These are phyloP conservation scores for Alternaria novae-zelandiae DNA, from an alignment of 2,329 filamentous ascomycete genomes.

Conservation along the genomic window DNA sequence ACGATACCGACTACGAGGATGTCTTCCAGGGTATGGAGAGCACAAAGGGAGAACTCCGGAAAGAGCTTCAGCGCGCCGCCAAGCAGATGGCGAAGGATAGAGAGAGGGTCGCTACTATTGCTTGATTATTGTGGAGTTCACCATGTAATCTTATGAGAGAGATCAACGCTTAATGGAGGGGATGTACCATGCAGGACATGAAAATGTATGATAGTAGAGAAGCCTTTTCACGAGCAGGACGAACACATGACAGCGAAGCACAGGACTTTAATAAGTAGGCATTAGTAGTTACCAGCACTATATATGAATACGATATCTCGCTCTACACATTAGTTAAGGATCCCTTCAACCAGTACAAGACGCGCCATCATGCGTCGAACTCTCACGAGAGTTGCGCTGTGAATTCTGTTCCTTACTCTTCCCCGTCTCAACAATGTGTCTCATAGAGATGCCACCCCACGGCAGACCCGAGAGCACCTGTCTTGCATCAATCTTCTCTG, in stretches of 20 bases:
- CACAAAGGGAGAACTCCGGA: slow-evolving; percentile 29
- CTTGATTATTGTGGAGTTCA: not conserved
- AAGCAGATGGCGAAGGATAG: slow-evolving; percentile 16
- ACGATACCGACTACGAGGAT: slow-evolving; percentile 46
- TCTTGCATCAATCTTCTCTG: slow-evolving; percentile 60
- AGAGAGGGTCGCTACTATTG: slow-evolving; percentile 1
- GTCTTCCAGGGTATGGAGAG: slow-evolving; percentile 27
- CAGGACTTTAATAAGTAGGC: not conserved
- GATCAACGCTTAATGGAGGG: not conserved
- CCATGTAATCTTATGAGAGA: not conserved
- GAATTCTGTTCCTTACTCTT: slow-evolving; percentile 54
- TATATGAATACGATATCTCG: not conserved
- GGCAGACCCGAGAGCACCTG: slow-evolving; percentile 69
- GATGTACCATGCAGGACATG: not conserved
- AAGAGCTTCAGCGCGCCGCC: slow-evolving; percentile 21
- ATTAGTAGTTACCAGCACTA: not conserved
- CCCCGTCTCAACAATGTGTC: slow-evolving; percentile 55
- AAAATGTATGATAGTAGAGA: not conserved
- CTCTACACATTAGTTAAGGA: not conserved
- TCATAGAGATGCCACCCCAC: slow-evolving; percentile 69
- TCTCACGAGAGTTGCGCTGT: slow-evolving; percentile 48
- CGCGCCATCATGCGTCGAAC: slow-evolving; percentile 46
- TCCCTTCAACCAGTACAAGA: slow-evolving; percentile 23
- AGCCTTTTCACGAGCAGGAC: not conserved
- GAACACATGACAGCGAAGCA: not conserved